Base-by-base conservation (phyloP, 116 monocot genomes). In the Phalaenopsis hybrid region DNA sequence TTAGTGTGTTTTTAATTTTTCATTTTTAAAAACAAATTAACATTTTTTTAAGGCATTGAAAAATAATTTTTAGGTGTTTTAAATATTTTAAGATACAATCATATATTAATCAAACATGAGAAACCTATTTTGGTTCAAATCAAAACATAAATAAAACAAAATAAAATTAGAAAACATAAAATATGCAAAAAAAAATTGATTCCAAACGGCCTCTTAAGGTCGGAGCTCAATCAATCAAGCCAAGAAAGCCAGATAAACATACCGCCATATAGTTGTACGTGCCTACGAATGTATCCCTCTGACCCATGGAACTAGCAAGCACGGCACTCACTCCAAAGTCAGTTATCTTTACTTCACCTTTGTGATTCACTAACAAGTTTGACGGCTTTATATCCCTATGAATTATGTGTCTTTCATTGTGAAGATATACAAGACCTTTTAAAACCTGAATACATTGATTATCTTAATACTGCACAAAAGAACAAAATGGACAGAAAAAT, bases 201-300 rank as follows among this genome's bases (percentile, higher is more conserved):
- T 8, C 46, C 46, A 46, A 46, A 46, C 46, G 46, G 46, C 46
- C 8, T 46, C 46, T 4, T 46, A 46, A 8, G 52, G 31, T 5
- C 72, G 17, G 15, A 31, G 20, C 18, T 75, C 16, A 44, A 75
- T 75, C 75, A 45, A 45, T 28, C 55, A 78, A 4, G 20, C 33
- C 33, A 69, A 81, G 57, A 63, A 41, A 31, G 9, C 46, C 1
- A 77, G 46, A 17, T 84, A 55, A 85, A 89, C 94, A 82, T 91
- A 96, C 94, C 87, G 96, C 87, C 96, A 94, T 96, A 83, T 96
- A 96, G 85, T 94, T 94, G 78, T 91, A 98, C 75, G 98, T 98
- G 21, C 98, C 98, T 0, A 98, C 98, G 82, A 98, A 98, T 49
- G 97, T 98, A 86, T 98, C 93, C 77, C 98, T 84, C 78, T 98